Percentiles rank a stretch among this genome's conserved stretches.
Evolutionary conservation across 2,329 filamentous ascomycete genomes (phyloP).

Genomic region (Daldinia sp.): DNA sequence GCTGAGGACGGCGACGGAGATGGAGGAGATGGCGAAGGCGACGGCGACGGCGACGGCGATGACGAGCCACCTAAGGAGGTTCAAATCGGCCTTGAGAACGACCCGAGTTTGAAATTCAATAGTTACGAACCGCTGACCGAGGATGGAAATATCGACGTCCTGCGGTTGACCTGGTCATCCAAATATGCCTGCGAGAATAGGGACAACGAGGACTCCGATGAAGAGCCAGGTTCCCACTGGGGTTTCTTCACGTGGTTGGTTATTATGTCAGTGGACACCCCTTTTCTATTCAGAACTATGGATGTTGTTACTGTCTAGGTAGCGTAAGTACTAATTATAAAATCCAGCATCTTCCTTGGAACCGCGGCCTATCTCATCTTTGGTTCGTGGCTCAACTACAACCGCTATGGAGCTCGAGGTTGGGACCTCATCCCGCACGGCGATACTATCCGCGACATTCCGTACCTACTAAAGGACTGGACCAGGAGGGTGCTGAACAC

Average conservation of each 20-base stretch:
- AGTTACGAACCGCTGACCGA: conserved; percentile 74
- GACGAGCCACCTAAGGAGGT: conserved; percentile 62
- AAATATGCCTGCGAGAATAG: conserved; percentile 82
- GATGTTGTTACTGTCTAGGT: neutral
- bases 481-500: conserved; percentile 82
- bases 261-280: conserved; percentile 76
- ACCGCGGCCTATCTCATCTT: conserved; percentile 95
- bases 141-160: conserved; percentile 67
- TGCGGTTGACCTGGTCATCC: conserved; percentile 87
- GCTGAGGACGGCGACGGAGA: conserved; percentile 53
- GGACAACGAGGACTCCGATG: conserved; percentile 53
- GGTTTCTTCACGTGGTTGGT: conserved; percentile 98
- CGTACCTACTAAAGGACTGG: conserved; percentile 93
- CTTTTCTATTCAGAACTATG: conserved; percentile 1
- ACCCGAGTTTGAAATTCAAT: conserved; percentile 78
- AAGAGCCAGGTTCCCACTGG: conserved; percentile 72
- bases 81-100: conserved; percentile 60
- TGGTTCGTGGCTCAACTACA: conserved; percentile 99
- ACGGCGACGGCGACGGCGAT: conserved; percentile 55
- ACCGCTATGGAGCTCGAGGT: conserved; percentile 91
- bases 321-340: conserved; percentile 42
- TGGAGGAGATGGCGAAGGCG: conserved; percentile 53
- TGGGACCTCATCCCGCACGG: conserved; percentile 96
- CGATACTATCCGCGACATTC: conserved; percentile 90
- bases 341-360: conserved; percentile 81